A percentile compares a stretch with the other conserved stretches of the same genome.
Conservation (phyloP, 441 rosid genomes). For the Kokia cookei region DNA sequence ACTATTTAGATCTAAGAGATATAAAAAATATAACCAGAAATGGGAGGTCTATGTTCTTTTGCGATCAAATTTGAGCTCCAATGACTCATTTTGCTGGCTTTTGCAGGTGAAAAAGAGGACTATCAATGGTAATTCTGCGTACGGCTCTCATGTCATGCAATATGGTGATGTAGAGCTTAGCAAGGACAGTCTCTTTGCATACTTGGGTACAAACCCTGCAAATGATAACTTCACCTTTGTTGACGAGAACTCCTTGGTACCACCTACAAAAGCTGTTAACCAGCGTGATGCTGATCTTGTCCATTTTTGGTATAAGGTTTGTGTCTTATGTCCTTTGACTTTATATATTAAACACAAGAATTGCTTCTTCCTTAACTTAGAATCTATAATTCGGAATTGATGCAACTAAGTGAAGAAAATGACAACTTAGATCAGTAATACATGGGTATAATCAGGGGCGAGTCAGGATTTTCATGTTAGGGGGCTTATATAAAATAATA, state of each 20-base stretch:
- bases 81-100: constrained; percentile 6
- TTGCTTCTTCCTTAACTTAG: neutral
- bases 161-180: constrained; percentile 65
- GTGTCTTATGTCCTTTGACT: neutral
- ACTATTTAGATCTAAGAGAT: neutral
- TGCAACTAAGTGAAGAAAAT: neutral
- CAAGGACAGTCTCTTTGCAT: constrained; percentile 46
- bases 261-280: constrained; percentile 56
- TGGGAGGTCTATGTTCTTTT: neutral
- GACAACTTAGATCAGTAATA: too few relatives aligned
- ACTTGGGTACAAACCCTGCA: constrained; percentile 87
- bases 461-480: too few relatives aligned
- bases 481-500: too few relatives aligned
- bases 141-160: constrained; percentile 95
- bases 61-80: neutral
- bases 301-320: constrained; percentile 90
- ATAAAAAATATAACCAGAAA: neutral
- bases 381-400: neutral
- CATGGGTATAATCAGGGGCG: too few relatives aligned
- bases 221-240: constrained; percentile 72
- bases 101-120: constrained; percentile 83
- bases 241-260: constrained; percentile 50
- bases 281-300: constrained; percentile 96
- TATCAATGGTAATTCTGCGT: constrained; percentile 31
- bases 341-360: neutral